These are phyloP conservation scores for Aegilops speltoides DNA, from an alignment of 176 grass and related monocot species.

Conservation along the genomic window DNA sequence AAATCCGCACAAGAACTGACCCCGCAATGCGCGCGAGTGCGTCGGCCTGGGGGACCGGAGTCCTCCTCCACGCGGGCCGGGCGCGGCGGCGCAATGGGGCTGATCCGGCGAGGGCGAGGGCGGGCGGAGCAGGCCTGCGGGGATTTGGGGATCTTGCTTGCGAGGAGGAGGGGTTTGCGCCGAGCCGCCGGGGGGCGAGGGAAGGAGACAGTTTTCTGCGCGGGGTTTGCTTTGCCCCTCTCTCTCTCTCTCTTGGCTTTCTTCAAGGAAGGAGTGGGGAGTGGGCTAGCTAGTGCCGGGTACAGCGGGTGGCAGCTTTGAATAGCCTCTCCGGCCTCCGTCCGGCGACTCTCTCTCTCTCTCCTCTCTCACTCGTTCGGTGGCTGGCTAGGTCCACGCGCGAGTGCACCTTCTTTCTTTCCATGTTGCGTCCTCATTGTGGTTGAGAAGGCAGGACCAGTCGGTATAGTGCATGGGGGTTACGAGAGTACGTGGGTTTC, in stretches of 20 bases:
- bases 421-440: not conserved
- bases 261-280: not conserved
- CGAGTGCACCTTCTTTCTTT: constrained; percentile 11
- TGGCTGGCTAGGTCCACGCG: constrained; percentile 28
- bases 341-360: not conserved
- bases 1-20: not conserved
- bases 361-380: not conserved
- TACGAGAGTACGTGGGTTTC: not conserved
- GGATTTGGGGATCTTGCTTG: constrained; percentile 25
- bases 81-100: constrained; percentile 21
- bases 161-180: not conserved
- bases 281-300: not conserved
- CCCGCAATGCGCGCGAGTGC: constrained; percentile 10
- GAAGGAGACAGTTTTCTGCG: constrained; percentile 11
- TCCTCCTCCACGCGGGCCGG: not conserved
- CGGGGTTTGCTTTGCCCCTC: not conserved
- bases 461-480: not conserved
- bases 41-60: not conserved
- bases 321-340: not conserved
- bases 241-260: not conserved
- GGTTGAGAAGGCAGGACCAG: not conserved
- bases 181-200: not conserved
- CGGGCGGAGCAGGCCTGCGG: not conserved
- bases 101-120: not conserved
- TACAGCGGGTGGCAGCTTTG: constrained; percentile 43